Base-by-base conservation (phyloP, 352 stramenopile genomes). In the Pythium myriotylum region DNA sequence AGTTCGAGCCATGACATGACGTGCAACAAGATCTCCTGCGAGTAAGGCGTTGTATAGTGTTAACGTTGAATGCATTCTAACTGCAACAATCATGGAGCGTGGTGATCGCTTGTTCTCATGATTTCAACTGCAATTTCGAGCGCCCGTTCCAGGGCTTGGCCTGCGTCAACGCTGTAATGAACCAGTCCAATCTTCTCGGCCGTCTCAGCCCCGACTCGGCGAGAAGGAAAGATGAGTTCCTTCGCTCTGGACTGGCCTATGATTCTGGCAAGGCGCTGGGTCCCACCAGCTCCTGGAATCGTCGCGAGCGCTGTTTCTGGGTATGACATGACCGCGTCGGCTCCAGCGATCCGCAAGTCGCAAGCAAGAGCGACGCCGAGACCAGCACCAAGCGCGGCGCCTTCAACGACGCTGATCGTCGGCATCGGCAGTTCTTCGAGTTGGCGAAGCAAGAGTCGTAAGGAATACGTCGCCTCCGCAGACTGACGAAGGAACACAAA, bases 191-290 rank as follows among this genome's bases (percentile, higher is more conserved):
- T 80, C 62, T 89, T 79, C 59, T 88, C 77, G 16, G 91, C 94
- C 51, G 81, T 67, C 23, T 84, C 69, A 0, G 85, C 85, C 46
- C 73, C 71, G 9, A 98, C 76, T 24, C 87, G 83, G n/a, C 88
- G 79, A 37, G 82, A 93, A 5, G 92, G 98, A 68, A 94, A 98
- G 62, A 98, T 97, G 27, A 98, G 81, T 62, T 98, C 92, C 67
- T 98, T 98, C 10, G 94, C 94, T 67, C 94, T 94, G 19, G 91
- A 89, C 23, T 93, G 71, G 76, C 93, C 92, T 45, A 98, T 89
- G 3, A 98, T 69, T 32, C 94, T 88, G 37, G 94, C 88, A 4
- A 98, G 78, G 24, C 94, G 85, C 67, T 98, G 93, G 4, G 93
- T 98, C 6, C 93, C 94, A 45, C 94, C 94, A 26, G 93, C 93